phyloP scores from a whole-genome alignment of 2,329 filamentous ascomycete species.

The Claviceps sp. region DNA sequence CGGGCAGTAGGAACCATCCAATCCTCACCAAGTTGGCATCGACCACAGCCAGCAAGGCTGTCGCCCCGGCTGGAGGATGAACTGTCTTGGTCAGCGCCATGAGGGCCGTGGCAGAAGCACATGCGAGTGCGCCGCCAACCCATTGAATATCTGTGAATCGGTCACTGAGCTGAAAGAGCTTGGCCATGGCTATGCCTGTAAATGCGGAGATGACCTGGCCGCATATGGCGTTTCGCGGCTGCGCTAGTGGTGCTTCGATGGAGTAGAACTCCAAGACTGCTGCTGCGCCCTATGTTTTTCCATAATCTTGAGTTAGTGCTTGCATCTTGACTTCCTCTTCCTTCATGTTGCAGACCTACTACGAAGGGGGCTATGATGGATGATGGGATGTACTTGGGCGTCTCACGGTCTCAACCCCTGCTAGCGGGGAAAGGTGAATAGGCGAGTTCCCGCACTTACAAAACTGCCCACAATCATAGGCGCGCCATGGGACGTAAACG shows the following conservation, averaged over 20 bases:
- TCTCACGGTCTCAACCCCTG: too few relatives aligned
- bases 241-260: conserved; percentile 58
- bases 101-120: conserved; percentile 45
- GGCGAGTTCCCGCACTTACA: conserved; percentile 30
- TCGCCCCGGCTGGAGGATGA: conserved; percentile 64
- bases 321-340: not conserved
- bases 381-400: too few relatives aligned
- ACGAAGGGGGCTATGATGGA: too few relatives aligned
- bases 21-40: conserved; percentile 38
- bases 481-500: conserved; percentile 36
- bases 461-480: conserved; percentile 58
- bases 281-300: conserved; percentile 45
- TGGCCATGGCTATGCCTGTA: conserved; percentile 47
- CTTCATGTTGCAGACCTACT: too few relatives aligned
- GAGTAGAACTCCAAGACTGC: conserved; percentile 64
- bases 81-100: conserved; percentile 62
- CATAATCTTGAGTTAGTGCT: not conserved
- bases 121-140: conserved; percentile 52
- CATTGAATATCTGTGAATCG: conserved; percentile 41
- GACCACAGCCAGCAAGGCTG: conserved; percentile 54
- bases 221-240: conserved; percentile 55
- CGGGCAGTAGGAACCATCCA: conserved; percentile 56
- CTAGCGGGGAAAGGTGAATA: too few relatives aligned
- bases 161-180: conserved; percentile 45
- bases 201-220: conserved; percentile 52